Evolutionary conservation across 306 rosid genomes (phyloP), one percentile per base, ranked within the genome.

Genomic region (Lithocarpus polystachyus): DNA sequence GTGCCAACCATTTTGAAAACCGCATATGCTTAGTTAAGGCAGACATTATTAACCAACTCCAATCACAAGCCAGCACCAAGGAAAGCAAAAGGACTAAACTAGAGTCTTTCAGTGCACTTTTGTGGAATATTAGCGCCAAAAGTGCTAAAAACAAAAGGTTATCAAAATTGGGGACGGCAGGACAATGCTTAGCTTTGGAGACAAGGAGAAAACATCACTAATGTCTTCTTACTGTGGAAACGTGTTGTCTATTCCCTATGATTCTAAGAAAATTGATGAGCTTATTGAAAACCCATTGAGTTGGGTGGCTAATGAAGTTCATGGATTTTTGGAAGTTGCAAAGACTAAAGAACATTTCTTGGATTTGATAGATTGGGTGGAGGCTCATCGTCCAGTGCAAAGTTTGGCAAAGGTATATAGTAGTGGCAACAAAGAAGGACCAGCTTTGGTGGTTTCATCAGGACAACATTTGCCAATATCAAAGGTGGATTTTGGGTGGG

Each of bases 151-250:
- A 78, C 45, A 61, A 24, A 10, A 77, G 57, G 24, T 3, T 71
- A 2, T 84, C 84, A 5, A 90, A 84, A 74, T 82, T 92, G 94
- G 97, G 97, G 96, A 92, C 59, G 96, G 97, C 62, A 88, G 94
- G 48, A 72, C 67, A 0, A 79, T 83, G 28, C 72, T 92, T 1
- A 59, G 54, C 6, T 72, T 81, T 8, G 77, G 15, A n/a, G 75
- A 51, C 11, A 64, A 76, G 13, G 43, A 37, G 6, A 72, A 20
- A 4, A 69, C 54, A 51, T 14, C 35, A 17, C 23, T 68, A 75
- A 70, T 89, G 88, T 28, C 15, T 3, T 68, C 70, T 1, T 92
- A 90, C 71, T 88, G 89, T 68, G 97, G 97, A 0, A 92, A 90
- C 17, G 91, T 92, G 6, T 29, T 92, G 48, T 89, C 94, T 7